Evolutionary conservation across 306 rosid genomes (phyloP), one percentile per base, ranked within the genome.

Genomic region (Cucurbita maxima): DNA sequence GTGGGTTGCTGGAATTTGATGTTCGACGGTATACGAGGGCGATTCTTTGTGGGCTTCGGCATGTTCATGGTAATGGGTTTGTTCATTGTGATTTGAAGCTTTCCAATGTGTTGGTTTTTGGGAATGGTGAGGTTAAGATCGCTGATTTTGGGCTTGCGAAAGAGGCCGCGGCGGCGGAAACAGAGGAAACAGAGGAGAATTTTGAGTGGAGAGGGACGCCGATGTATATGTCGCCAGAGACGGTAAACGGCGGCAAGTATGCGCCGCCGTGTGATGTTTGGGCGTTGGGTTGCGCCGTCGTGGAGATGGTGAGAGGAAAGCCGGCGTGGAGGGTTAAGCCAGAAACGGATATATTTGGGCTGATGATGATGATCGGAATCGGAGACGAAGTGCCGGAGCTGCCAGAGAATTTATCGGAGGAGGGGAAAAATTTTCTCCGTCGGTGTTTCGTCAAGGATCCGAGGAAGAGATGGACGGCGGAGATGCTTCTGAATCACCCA

Each of bases 21-120:
- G 84, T 82, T 3, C 85, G 81, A 3, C 64, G 77, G 16, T 81
- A 86, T 78, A 70, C 97, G 2, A 81, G 62, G 47, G 76, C 84
- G 1, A 36, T 93, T 10, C 69, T 88, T 0, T 67, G 77, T 57
- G 96, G 93, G 0, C 87, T 93, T 0, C 11, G 61, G 0, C 73
- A 75, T 38, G 9, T 93, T 57, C 98, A 93, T 71, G 47, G 76
- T 0, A 81, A 77, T 0, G 96, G 92, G 15, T 88, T 84, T 20
- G 96, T 92, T 52, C 98, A 90, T 86, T 90, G 98, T 56, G 96
- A 92, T 9, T 25, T 92, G 25, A 92, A 92, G 85, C 90, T 88
- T 8, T 82, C 84, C 8, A 93, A 93, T 58, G 76, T 93, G 7
- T 90, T 90, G 1, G 73, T 88, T 14, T 88, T 90, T n/a, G 84